Evolutionary conservation across 2,329 filamentous ascomycete species (phyloP), one percentile per base, ranked within the genome.

Genomic region (Clarireedia paspali): DNA sequence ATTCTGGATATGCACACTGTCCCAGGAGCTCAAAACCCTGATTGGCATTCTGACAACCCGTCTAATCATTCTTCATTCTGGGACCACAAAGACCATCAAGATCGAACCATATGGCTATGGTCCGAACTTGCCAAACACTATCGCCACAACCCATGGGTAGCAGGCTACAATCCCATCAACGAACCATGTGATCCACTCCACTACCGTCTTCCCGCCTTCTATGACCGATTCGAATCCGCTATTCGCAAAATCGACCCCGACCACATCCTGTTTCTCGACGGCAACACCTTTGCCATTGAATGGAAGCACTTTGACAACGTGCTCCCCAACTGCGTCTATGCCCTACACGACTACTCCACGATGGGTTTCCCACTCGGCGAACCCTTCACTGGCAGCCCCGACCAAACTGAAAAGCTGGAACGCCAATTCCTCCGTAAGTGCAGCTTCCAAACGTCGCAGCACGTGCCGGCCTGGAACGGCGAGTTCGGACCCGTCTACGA

Each of bases 251-350:
- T 74, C 4, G 74, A 77, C 48, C 71, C 75, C 0, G 67, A 77
- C 20, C 77, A 80, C 53, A 78, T 80, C 56, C 69, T 78, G 24
- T 78, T 73, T 58, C 65, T 78, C 9, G 77, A 79, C 50, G 76
- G 76, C 6, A 80, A 80, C 66, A 80, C 77, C 0, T 81, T 78
- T 55, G 72, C 77, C 17, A 78, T 78, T 68, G 76, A 81, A 62
- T 77, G 75, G 62, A 70, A 70, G 12, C 70, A 65, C 6, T 77
- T 76, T 55, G 66, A 71, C 5, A 62, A 70, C 3, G 66, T 72
- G 0, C 66, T 79, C 0, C 75, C 76, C 0, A 78, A 78, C 58
- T 68, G 72, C 2, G 78, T 79, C 0, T 81, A 81, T 62, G 71
- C 74, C 4, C 71, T 78, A 45, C 79, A 82, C 61, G 79, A 82